Evolutionary conservation across 2,329 filamentous ascomycete genomes (phyloP).

Genomic region (Alternaria gansuensis): DNA sequence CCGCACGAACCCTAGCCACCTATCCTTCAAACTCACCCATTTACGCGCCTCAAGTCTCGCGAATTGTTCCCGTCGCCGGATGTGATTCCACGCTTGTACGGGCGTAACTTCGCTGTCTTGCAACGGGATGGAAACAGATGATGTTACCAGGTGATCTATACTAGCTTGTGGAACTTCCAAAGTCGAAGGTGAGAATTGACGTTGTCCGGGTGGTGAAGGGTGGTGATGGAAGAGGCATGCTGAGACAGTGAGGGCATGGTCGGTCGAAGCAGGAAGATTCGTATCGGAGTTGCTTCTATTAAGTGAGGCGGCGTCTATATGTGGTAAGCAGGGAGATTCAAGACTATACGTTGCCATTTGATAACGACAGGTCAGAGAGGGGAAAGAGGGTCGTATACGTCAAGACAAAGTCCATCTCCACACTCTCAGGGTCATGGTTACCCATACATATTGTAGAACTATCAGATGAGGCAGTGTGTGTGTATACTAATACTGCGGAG

Average conservation of each 20-base stretch:
- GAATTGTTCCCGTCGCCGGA: constrained; percentile 41
- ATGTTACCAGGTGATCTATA: constrained; percentile 32
- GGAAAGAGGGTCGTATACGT: constrained; percentile 32
- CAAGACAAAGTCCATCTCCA: constrained; percentile 50
- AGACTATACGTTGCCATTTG: constrained; percentile 33
- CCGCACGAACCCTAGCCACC: constrained; percentile 37
- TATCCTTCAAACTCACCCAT: constrained; percentile 38
- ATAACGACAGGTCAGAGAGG: neutral
- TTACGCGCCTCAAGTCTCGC: constrained; percentile 25
- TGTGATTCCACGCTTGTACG: constrained; percentile 51
- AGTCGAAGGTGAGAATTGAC: neutral
- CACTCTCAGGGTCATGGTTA: constrained; percentile 27
- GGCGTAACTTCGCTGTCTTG: constrained; percentile 47
- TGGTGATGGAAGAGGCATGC: constrained; percentile 40
- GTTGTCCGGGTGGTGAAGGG: constrained; percentile 17
- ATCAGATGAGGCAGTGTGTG: neutral
- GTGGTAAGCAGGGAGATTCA: constrained; percentile 48
- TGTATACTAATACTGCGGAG: constrained; percentile 3
- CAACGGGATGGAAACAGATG: constrained; percentile 31
- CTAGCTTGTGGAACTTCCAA: constrained; percentile 32
- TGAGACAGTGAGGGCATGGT: constrained; percentile 45
- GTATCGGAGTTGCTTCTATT: neutral
- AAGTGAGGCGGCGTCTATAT: constrained; percentile 32
- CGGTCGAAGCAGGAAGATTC: constrained; percentile 25
- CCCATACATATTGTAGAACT: constrained; percentile 8